Base-by-base conservation (phyloP, 257 asterid species). In the Rehmannia glutinosa region DNA sequence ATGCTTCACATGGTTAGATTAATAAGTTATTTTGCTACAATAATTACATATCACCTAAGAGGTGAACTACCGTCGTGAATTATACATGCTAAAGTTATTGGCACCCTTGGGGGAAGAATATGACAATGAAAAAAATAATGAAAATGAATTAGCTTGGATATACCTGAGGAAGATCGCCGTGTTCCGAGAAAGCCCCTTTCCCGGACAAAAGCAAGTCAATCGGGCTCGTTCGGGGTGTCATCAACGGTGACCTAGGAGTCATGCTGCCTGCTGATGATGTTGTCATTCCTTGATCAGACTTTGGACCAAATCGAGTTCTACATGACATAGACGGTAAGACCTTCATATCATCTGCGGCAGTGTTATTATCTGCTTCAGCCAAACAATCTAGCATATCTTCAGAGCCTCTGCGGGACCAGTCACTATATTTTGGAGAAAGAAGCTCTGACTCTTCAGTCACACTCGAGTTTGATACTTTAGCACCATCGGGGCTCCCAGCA, bases 201-300 rank as follows among this genome's bases (percentile, higher is more conserved):
- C 89, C 96, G 1, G 91, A 77, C 80, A 94, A 80, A 56, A 94
- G 81, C 84, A 84, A 70, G 75, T 94, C 99, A 73, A 91, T 91
- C 55, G 82, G 97, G 80, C 97, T 88, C 28, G 76, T 81, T 70
- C 82, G 74, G 2, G 99, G 99, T 6, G 99, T 91, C 91, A 85
- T 81, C 80, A 87, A 70, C 1, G 99, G 99, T 17, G 99, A 94
- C 79, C 89, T 82, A 33, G 99, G 99, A 53, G 99, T 94, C 87
- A 94, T 84, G 83, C 98, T 94, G 68, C 97, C 98, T n/a, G 98
- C 99, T 30, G 99, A 94, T 64, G 99, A 94, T 16, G 98, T 84
- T 3, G 99, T 78, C 95, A 91, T 89, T 72, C 97, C 99, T 80
- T 91, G 97, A 82, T 94, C 99, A 38, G 97, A 94, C 78, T 87